Evolutionary conservation across 176 grass and related monocot species (phyloP).

Genomic region (Pontederia paniculata): DNA sequence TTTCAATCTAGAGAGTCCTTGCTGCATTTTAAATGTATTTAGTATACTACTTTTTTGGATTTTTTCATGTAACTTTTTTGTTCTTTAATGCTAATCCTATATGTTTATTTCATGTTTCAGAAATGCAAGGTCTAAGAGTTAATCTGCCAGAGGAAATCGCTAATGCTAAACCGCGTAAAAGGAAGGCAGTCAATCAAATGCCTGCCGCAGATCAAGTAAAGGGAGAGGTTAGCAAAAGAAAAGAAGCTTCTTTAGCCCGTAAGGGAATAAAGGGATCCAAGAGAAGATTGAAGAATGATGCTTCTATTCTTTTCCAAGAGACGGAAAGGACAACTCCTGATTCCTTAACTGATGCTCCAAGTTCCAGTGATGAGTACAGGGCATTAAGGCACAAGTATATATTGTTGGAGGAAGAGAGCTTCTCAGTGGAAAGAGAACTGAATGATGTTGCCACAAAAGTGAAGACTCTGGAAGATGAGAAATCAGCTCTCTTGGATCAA

Average conservation of each 20-base stretch:
- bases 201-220: slow-evolving; percentile 25
- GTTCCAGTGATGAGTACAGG: slow-evolving; percentile 54
- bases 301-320: slow-evolving; percentile 10
- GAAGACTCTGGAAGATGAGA: slow-evolving; percentile 45
- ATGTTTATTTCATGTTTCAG: background rate
- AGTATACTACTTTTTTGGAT: no score
- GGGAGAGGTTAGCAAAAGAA: slow-evolving; percentile 20
- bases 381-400: slow-evolving; percentile 59
- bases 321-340: slow-evolving; percentile 30
- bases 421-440: slow-evolving; percentile 52
- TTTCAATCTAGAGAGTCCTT: no score
- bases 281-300: slow-evolving; percentile 34
- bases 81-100: no score
- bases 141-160: slow-evolving; percentile 21
- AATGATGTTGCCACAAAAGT: slow-evolving; percentile 41
- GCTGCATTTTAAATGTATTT: no score
- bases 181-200: slow-evolving; percentile 30
- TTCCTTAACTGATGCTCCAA: slow-evolving; percentile 34
- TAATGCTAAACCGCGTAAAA: slow-evolving; percentile 37
- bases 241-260: slow-evolving; percentile 19
- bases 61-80: no score
- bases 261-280: slow-evolving; percentile 34
- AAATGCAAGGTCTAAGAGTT: slow-evolving; percentile 45
- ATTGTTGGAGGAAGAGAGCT: slow-evolving; percentile 77
- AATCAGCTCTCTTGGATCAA: slow-evolving; percentile 67